phyloP scores from a whole-genome alignment of 2,329 filamentous ascomycete genomes.

The Aschersonia sp. region DNA sequence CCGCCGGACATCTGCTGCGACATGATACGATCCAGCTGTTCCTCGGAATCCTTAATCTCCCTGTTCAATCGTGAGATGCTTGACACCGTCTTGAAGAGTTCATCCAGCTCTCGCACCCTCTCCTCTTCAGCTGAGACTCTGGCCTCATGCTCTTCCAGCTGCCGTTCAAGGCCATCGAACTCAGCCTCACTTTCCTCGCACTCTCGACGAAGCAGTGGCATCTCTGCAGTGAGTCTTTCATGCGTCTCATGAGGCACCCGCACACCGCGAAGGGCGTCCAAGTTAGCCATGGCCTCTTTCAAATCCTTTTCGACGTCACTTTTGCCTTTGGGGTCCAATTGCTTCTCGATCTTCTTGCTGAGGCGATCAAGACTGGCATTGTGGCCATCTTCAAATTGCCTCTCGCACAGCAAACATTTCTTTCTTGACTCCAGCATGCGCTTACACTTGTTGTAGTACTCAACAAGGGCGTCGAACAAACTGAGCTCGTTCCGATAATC shows the following conservation, averaged over 20 bases:
- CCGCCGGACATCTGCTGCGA: slow-evolving; percentile 60
- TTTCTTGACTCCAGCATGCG: slow-evolving; percentile 51
- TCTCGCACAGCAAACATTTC: slow-evolving; percentile 62
- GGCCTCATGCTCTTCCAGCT: slow-evolving; percentile 54
- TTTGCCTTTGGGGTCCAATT: slow-evolving; percentile 46
- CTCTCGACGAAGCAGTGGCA: slow-evolving; percentile 54
- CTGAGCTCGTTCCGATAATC: slow-evolving; percentile 51
- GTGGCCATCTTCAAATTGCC: slow-evolving; percentile 47
- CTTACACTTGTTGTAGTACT: slow-evolving; percentile 58
- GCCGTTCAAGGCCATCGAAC: slow-evolving; percentile 41
- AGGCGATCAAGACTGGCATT: slow-evolving; percentile 46
- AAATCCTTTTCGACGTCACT: slow-evolving; percentile 46
- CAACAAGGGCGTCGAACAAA: slow-evolving; percentile 51
- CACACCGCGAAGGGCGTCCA: slow-evolving; percentile 46
- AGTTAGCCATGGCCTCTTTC: slow-evolving; percentile 29
- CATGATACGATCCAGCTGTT: slow-evolving; percentile 59
- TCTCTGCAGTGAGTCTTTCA: slow-evolving; percentile 52
- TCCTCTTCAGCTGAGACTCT: slow-evolving; percentile 49
- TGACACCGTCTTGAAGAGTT: slow-evolving; percentile 59
- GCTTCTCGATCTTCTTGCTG: slow-evolving; percentile 49
- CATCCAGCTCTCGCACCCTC: slow-evolving; percentile 57
- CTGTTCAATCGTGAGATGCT: slow-evolving; percentile 58
- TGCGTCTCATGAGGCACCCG: slow-evolving; percentile 61
- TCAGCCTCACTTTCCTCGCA: slow-evolving; percentile 46
- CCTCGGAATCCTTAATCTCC: slow-evolving; percentile 57